Evolutionary conservation across 352 stramenopile species (phyloP).

Genomic region (Phytopythium vexans): DNA sequence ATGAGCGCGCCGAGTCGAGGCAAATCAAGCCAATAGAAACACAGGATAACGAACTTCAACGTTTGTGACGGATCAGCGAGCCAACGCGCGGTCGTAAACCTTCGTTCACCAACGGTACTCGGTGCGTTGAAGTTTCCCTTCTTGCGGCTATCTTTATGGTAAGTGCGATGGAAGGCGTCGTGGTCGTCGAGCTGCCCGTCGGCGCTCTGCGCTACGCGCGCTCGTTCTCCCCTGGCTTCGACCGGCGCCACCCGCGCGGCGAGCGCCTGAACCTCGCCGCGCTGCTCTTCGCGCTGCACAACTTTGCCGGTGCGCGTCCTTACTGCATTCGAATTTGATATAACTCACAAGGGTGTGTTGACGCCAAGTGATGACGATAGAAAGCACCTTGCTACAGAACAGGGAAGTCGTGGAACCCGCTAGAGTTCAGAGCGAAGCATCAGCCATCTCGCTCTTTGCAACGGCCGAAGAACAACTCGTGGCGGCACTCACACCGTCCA

Average conservation of each 20-base stretch:
- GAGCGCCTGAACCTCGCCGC: constrained; percentile 64
- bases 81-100: too few species aligned
- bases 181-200: constrained; percentile 45
- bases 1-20: too few species aligned
- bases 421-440: constrained; percentile 1
- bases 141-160: neutral
- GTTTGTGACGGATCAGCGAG: too few species aligned
- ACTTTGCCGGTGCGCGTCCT: constrained; percentile 34
- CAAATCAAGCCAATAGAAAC: too few species aligned
- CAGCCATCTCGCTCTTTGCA: constrained; percentile 32
- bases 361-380: neutral
- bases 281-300: constrained; percentile 63
- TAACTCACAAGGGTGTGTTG: neutral
- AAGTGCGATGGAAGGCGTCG: constrained; percentile 45
- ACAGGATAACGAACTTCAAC: too few species aligned
- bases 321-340: neutral
- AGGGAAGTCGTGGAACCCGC: neutral
- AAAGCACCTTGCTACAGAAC: neutral
- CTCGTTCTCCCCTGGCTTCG: constrained; percentile 48
- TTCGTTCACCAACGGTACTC: too few species aligned
- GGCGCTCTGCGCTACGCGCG: constrained; percentile 47
- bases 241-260: constrained; percentile 35
- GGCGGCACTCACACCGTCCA: constrained; percentile 29
- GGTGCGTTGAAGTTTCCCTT: too few species aligned
- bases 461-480: constrained; percentile 49